Percentiles rank a stretch among this genome's conserved stretches.
Evolutionary conservation across 805 yeast genomes (phyloP).

Genomic region (Candida ovalis): DNA sequence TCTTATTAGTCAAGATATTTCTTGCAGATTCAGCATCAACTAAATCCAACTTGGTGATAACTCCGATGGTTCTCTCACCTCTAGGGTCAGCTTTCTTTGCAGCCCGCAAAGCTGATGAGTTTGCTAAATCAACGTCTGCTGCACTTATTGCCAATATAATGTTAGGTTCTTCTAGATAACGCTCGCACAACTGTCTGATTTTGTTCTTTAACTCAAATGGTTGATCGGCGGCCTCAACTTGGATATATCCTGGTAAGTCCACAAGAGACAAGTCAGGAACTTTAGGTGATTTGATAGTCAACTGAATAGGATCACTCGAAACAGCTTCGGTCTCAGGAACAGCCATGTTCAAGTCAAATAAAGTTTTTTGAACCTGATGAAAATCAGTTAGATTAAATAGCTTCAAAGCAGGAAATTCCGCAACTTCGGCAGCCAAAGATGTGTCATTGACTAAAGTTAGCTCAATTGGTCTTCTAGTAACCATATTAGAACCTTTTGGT

Average conservation of each 20-base stretch:
- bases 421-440: conserved; percentile 71
- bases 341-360: conserved; percentile 86
- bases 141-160: conserved; percentile 94
- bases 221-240: conserved; percentile 94
- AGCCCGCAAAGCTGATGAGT: conserved; percentile 90
- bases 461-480: conserved; percentile 95
- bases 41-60: conserved; percentile 87
- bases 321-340: conserved; percentile 85
- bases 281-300: conserved; percentile 82
- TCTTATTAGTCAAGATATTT: conserved; percentile 63
- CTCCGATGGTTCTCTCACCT: conserved; percentile 96
- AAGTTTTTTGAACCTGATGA: conserved; percentile 79
- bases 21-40: conserved; percentile 76
- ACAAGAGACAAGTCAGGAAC: conserved; percentile 93
- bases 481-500: conserved; percentile 98
- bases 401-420: conserved; percentile 90
- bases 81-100: conserved; percentile 85
- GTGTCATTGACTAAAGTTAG: conserved; percentile 87
- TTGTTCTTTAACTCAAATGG: conserved; percentile 78
- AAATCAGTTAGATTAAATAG: conserved; percentile 83
- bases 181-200: conserved; percentile 76
- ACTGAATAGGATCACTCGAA: conserved; percentile 89
- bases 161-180: conserved; percentile 86
- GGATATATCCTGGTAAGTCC: conserved; percentile 97
- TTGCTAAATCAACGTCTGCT: conserved; percentile 97